Percentiles rank a stretch among this genome's conserved stretches.
Conservation (phyloP, 208 protist genomes). For the Trypanosoma congolense region DNA sequence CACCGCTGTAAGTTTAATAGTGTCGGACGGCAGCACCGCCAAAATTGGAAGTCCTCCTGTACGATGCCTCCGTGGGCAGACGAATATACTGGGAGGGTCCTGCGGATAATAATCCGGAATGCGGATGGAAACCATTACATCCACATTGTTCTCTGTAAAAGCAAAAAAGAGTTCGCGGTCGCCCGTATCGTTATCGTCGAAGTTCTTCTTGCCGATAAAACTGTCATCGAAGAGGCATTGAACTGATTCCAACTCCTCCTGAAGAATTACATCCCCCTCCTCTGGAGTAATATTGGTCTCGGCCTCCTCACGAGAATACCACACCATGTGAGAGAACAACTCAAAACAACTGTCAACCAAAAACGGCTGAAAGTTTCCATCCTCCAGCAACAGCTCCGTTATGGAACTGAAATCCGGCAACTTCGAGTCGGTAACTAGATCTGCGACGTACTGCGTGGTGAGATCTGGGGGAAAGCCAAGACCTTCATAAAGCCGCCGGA, state of each 20-base stretch:
- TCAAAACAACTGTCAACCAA: slow-evolving; percentile 79
- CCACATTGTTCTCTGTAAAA: slow-evolving; percentile 36
- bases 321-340: slow-evolving; percentile 81
- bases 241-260: slow-evolving; percentile 66
- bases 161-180: slow-evolving; percentile 67
- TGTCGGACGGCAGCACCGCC: slow-evolving; percentile 40
- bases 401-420: slow-evolving; percentile 59
- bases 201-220: slow-evolving; percentile 49
- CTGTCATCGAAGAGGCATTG: slow-evolving; percentile 64
- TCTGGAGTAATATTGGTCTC: slow-evolving; percentile 28
- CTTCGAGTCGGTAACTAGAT: slow-evolving; percentile 39
- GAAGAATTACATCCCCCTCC: slow-evolving; percentile 52
- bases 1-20: slow-evolving; percentile 51
- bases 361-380: slow-evolving; percentile 62
- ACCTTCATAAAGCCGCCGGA: slow-evolving; percentile 75
- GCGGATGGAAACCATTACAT: slow-evolving; percentile 52
- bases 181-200: slow-evolving; percentile 50
- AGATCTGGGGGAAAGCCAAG: slow-evolving; percentile 84
- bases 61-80: slow-evolving; percentile 36
- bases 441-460: slow-evolving; percentile 70
- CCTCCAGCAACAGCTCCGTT: slow-evolving; percentile 55
- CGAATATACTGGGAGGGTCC: slow-evolving; percentile 62
- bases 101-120: slow-evolving; percentile 74
- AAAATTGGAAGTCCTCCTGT: slow-evolving; percentile 22
- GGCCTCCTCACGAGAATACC: slow-evolving; percentile 48